These are phyloP conservation scores for Penicillium occitanis DNA, from an alignment of 2,329 filamentous ascomycete genomes.

Conservation along the genomic window DNA sequence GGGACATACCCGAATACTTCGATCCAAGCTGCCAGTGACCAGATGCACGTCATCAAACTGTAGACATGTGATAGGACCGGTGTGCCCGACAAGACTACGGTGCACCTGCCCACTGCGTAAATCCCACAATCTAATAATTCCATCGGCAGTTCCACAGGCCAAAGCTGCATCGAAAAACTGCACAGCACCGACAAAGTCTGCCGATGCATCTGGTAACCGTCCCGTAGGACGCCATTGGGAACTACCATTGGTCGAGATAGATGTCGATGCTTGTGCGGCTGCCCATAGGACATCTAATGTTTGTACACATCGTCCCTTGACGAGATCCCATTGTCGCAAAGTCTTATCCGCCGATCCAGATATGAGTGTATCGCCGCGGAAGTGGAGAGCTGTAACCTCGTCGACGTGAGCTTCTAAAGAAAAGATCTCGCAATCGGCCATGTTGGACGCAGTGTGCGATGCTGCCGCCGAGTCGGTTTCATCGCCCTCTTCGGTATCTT, in stretches of 20 bases:
- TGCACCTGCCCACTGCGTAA: conserved; percentile 95
- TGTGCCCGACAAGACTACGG: conserved; percentile 91
- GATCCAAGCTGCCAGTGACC: conserved; percentile 87
- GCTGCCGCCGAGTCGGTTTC: conserved; percentile 58
- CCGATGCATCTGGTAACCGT: conserved; percentile 64
- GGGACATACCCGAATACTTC: conserved; percentile 83
- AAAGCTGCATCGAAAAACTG: conserved; percentile 96
- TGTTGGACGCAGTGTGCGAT: conserved; percentile 67
- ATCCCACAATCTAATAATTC: conserved; percentile 97
- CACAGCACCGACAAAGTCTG: conserved; percentile 90
- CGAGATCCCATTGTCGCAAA: conserved; percentile 93
- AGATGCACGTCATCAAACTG: conserved; percentile 96
- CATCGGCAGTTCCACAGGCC: conserved; percentile 94
- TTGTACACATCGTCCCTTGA: conserved; percentile 95
- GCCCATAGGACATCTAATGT: conserved; percentile 98
- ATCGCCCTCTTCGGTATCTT: conserved; percentile 50
- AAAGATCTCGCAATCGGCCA: conserved; percentile 86
- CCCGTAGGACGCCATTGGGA: conserved; percentile 69
- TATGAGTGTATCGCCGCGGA: conserved; percentile 83
- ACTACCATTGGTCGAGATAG: conserved; percentile 56
- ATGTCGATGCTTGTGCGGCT: conserved; percentile 80
- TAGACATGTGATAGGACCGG: conserved; percentile 86
- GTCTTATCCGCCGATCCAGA: conserved; percentile 98
- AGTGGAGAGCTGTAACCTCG: conserved; percentile 91
- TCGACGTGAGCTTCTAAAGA: conserved; percentile 87